Evolutionary conservation across 2,329 filamentous ascomycete genomes (phyloP).

Genomic region (Aspergillus calidoustus): DNA sequence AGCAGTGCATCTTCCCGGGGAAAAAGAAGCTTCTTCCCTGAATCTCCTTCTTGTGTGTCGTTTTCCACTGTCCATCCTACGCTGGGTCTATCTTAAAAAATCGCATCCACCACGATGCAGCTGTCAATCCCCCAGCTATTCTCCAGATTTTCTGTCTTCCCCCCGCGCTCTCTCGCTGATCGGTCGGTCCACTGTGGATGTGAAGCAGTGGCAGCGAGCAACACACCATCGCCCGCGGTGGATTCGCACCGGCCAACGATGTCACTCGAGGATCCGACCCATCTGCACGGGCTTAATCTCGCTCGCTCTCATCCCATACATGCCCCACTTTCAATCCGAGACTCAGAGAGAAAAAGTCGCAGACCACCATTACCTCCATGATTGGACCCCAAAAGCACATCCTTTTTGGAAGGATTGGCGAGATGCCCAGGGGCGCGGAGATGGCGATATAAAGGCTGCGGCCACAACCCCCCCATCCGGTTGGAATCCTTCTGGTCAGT

Average conservation of each 20-base stretch:
- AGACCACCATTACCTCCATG: background rate
- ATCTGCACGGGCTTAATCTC: background rate
- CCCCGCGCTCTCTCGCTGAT: constrained; percentile 22
- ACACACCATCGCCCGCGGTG: constrained; percentile 11
- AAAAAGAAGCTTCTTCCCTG: background rate
- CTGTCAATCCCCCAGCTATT: constrained; percentile 16
- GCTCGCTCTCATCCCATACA: constrained; percentile 13
- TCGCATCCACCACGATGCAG: background rate
- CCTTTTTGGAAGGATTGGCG: constrained; percentile 11
- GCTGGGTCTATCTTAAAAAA: background rate
- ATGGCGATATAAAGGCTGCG: constrained; percentile 6
- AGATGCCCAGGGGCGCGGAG: background rate
- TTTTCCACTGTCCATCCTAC: background rate
- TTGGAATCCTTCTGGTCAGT: background rate
- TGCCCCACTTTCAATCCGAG: constrained; percentile 18
- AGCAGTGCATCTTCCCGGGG: background rate
- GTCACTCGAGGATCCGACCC: constrained; percentile 2
- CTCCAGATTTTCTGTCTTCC: constrained; percentile 19
- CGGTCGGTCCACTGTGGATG: constrained; percentile 22
- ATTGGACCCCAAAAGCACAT: constrained; percentile 2
- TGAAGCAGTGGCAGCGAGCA: constrained; percentile 5
- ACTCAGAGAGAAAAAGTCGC: background rate
- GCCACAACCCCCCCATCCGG: background rate
- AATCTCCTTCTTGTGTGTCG: background rate
- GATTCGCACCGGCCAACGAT: constrained; percentile 18